Base-by-base conservation (phyloP, 1,284 basidiomycete genomes). In the Ustilago nuda region DNA sequence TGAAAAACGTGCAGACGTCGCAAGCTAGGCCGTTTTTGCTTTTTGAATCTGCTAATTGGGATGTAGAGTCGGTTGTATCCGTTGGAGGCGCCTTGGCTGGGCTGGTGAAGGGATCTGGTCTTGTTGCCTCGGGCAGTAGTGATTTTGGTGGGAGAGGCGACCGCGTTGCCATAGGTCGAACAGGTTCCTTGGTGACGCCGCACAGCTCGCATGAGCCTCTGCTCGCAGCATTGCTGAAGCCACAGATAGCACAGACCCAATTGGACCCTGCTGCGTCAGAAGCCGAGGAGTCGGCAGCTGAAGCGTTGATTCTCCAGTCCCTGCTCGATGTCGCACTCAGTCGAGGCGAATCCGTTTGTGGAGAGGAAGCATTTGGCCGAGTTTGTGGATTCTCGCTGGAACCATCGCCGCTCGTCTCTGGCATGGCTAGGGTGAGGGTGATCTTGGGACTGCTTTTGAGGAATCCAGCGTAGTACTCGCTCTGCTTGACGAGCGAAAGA, bases 401-500 rank as follows among this genome's bases (percentile, higher is more conserved):
- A 59, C 58, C 52, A 61, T 63, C 76, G 62, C 69, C 75, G 37
- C 12, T 45, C 4, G 41, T 15, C 11, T 72, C 64, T 12, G 39
- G 48, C 56, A 61, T 64, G 37, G 70, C 67, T n/a, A 82, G 63
- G 17, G 65, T 57, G n/a, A 98, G 87, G 0, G 94, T 95, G 70
- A 97, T 89, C 87, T 99, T 99, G 4, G 96, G 84, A 0, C 92
- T 94, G 27, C 93, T 95, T 64, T 91, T 93, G 88, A 98, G 92
- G 70, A 99, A 91, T 3, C 96, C 95, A 3, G 92, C 91, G 84
- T 97, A 98, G 87, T 93, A 90, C 78, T 98, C 94, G 3, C 94
- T 96, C 80, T 92, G 92, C 1, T 88, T 87, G 59, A 98, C 89
- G 68, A 88, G 87, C 0, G 89, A 87, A 8, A 98, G 89, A 76